Evolutionary conservation across 2,329 filamentous ascomycete genomes (phyloP).

Genomic region (Botrytis elliptica): DNA sequence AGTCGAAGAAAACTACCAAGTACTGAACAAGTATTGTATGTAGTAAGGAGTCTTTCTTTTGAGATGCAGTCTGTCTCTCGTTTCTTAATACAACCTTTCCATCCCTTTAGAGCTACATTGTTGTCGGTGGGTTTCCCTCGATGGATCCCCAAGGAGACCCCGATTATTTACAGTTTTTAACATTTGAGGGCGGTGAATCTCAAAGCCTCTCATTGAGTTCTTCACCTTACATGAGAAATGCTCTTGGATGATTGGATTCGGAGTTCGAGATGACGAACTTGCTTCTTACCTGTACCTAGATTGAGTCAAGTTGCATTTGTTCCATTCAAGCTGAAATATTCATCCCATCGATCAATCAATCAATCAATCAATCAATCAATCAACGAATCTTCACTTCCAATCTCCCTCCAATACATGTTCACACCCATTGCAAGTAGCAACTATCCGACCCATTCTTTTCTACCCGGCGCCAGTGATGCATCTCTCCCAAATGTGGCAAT

Average conservation of each 20-base stretch:
- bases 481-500: conserved; percentile 13
- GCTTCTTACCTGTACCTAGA: background rate
- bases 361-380: background rate
- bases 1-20: background rate
- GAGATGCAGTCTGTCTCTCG: conserved; percentile 6
- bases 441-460: background rate
- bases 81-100: background rate
- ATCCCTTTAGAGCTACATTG: background rate
- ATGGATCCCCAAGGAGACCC: conserved; percentile 3
- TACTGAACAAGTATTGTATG: background rate
- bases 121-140: conserved; percentile 1
- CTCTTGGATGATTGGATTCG: background rate
- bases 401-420: background rate
- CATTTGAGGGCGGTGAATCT: conserved; percentile 15
- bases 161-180: conserved; percentile 15
- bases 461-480: conserved; percentile 4
- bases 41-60: background rate
- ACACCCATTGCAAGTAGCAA: background rate
- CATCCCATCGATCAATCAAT: background rate
- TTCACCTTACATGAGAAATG: background rate
- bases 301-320: background rate
- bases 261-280: background rate
- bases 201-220: background rate
- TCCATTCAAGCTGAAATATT: conserved; percentile 5
- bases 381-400: background rate